These are phyloP conservation scores for Gossypium rotundifolium DNA, from an alignment of 345 rosid species.

Conservation along the genomic window DNA sequence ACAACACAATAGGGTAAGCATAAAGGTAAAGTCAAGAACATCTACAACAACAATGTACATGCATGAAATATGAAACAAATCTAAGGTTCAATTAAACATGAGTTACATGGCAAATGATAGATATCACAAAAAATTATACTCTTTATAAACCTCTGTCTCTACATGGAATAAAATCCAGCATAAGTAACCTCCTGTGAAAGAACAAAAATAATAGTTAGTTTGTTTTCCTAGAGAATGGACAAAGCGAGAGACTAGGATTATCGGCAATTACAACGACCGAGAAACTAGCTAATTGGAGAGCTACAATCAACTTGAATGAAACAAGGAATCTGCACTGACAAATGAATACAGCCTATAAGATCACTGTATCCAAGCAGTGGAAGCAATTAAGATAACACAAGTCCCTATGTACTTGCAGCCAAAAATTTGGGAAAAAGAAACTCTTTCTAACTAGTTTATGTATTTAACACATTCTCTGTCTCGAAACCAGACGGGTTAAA, in stretches of 20 bases:
- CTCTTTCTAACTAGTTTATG: neutral
- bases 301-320: neutral
- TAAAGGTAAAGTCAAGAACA: neutral
- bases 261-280: neutral
- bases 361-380: neutral
- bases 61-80: neutral
- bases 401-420: neutral
- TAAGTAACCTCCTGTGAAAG: neutral
- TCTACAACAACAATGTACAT: neutral
- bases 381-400: neutral
- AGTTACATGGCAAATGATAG: neutral
- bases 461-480: neutral
- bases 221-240: neutral
- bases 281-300: neutral
- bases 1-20: neutral
- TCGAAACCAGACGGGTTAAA: neutral
- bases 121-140: neutral
- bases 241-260: neutral
- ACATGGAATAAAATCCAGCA: slow-evolving; percentile 1
- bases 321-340: neutral
- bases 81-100: neutral
- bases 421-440: neutral
- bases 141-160: slow-evolving; percentile 1
- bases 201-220: neutral
- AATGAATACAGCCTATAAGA: neutral